phyloP scores from a whole-genome alignment of 768 basidiomycete genomes.

The Pilatotrama ljubarskyi region DNA sequence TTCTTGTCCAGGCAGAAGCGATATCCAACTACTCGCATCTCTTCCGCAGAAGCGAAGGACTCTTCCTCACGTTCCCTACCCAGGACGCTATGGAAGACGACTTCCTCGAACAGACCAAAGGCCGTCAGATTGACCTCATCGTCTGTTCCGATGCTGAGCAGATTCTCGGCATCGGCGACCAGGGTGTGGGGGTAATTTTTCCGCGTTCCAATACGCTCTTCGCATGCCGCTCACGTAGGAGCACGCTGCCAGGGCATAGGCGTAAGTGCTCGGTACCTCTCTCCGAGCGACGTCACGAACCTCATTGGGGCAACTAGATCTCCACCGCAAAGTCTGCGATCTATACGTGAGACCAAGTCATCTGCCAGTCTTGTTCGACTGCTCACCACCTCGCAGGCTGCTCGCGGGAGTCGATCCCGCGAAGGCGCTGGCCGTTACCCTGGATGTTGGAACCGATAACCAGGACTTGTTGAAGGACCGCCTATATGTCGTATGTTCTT shows the following conservation, averaged over 20 bases:
- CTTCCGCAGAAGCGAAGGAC: constrained; percentile 75
- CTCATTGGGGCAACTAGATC: constrained; percentile 45
- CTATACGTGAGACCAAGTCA: constrained; percentile 53
- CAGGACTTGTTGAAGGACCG: constrained; percentile 58
- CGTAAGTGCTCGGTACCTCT: constrained; percentile 22
- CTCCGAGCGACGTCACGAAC: neutral
- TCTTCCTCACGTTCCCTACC: constrained; percentile 65
- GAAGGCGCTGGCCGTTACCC: constrained; percentile 55
- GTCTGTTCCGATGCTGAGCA: constrained; percentile 86
- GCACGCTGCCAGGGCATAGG: constrained; percentile 36
- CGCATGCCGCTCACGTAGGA: neutral
- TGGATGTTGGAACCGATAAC: constrained; percentile 83
- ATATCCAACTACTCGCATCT: constrained; percentile 83
- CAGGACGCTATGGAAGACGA: constrained; percentile 72
- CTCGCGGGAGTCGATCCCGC: constrained; percentile 67
- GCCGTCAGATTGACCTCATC: constrained; percentile 70
- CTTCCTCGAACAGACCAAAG: constrained; percentile 65
- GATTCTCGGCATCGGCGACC: constrained; percentile 76
- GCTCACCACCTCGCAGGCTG: constrained; percentile 39
- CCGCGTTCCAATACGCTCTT: neutral
- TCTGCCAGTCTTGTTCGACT: neutral
- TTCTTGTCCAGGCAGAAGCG: constrained; percentile 60
- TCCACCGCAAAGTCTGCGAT: constrained; percentile 77
- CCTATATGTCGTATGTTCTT: constrained; percentile 60
- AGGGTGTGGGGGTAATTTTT: constrained; percentile 65